These are phyloP conservation scores for Fusarium proliferatum DNA, from an alignment of 2,329 filamentous ascomycete genomes.

Conservation along the genomic window DNA sequence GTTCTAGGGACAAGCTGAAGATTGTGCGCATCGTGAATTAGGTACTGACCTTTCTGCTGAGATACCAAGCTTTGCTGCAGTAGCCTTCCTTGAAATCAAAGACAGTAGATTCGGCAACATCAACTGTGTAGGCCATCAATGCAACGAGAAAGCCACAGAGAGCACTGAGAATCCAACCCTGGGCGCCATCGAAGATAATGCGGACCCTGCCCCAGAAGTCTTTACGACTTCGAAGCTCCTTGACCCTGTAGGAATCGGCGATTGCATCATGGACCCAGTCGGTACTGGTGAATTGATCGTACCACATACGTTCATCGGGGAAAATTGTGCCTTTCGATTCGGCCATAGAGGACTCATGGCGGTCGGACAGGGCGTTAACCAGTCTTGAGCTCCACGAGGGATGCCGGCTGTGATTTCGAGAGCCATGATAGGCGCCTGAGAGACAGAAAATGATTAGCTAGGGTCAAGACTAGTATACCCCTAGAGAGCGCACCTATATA, in stretches of 20 bases:
- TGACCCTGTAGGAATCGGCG: conserved; percentile 89
- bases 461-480: not conserved
- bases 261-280: conserved; percentile 99
- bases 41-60: conserved; percentile 71
- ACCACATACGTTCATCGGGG: conserved; percentile 92
- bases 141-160: conserved; percentile 90
- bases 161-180: conserved; percentile 94
- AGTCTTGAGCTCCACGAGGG: conserved; percentile 71
- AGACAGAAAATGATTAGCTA: conserved; percentile 16
- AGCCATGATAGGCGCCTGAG: conserved; percentile 52
- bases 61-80: conserved; percentile 77
- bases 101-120: conserved; percentile 84
- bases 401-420: conserved; percentile 66
- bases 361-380: conserved; percentile 69
- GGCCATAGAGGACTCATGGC: conserved; percentile 64
- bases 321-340: conserved; percentile 75
- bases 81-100: conserved; percentile 95
- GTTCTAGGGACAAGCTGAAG: not conserved
- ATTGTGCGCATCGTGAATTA: not conserved
- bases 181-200: conserved; percentile 83
- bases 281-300: conserved; percentile 97
- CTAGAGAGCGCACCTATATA: conserved; percentile 51
- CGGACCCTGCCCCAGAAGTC: conserved; percentile 84
- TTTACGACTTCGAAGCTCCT: conserved; percentile 81
- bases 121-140: conserved; percentile 86